These are phyloP conservation scores for Cadophora sp. DNA, from an alignment of 2,329 filamentous ascomycete species.

Conservation along the genomic window DNA sequence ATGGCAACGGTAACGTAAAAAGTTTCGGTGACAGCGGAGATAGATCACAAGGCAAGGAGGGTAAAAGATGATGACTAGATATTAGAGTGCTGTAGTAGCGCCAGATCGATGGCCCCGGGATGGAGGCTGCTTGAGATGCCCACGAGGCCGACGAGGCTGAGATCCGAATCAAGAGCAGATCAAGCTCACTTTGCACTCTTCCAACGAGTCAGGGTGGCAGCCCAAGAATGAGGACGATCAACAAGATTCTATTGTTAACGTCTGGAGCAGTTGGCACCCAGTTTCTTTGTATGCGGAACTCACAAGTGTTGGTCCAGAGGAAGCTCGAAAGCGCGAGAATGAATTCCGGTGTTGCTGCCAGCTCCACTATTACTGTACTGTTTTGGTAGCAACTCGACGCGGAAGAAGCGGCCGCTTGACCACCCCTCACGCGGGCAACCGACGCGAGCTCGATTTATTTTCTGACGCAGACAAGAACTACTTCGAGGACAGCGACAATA, in stretches of 20 bases:
- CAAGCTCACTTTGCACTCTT: neutral
- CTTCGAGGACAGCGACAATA: neutral
- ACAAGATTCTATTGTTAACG: neutral
- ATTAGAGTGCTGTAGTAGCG: neutral
- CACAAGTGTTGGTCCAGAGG: neutral
- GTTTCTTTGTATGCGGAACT: neutral
- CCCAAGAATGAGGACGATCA: neutral
- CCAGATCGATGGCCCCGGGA: neutral
- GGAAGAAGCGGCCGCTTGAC: neutral
- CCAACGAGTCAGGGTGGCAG: neutral
- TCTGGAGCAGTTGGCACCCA: neutral
- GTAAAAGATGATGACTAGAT: neutral
- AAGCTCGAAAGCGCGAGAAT: conserved; percentile 1
- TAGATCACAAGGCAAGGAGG: neutral
- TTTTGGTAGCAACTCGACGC: neutral
- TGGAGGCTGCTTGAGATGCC: neutral
- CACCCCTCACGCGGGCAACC: neutral
- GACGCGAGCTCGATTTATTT: neutral
- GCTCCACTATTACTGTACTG: too few species aligned
- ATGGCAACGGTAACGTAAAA: conserved; percentile 28
- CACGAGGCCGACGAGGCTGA: neutral
- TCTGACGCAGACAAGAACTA: neutral
- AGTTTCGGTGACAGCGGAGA: neutral
- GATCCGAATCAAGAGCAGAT: neutral
- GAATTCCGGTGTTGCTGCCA: neutral